These are phyloP conservation scores for Cymbopogon flexuosus DNA, from an alignment of 202 grass and related monocot genomes.

Conservation along the genomic window DNA sequence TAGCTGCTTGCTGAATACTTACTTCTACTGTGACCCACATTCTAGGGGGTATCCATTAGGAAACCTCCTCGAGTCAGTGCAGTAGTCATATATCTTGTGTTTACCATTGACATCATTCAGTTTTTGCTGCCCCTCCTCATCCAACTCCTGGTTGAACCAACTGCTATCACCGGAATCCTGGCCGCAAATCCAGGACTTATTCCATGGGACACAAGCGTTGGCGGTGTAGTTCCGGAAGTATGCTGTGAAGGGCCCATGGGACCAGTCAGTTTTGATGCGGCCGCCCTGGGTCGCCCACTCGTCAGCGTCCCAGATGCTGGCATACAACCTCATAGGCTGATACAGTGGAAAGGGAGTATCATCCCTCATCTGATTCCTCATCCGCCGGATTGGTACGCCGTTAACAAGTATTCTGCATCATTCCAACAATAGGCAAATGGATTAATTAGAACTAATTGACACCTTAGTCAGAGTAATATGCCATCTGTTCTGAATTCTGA, in stretches of 20 bases:
- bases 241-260: slow-evolving; percentile 40
- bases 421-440: background rate
- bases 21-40: slow-evolving; percentile 27
- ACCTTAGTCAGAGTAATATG: background rate
- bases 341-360: slow-evolving; percentile 29
- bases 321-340: slow-evolving; percentile 48
- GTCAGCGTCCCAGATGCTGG: slow-evolving; percentile 53
- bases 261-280: slow-evolving; percentile 55
- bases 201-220: slow-evolving; percentile 23
- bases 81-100: slow-evolving; percentile 60
- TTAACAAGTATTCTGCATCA: slow-evolving; percentile 53
- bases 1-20: background rate
- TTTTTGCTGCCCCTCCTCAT: slow-evolving; percentile 1
- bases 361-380: slow-evolving; percentile 32
- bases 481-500: no score
- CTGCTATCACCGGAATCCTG: slow-evolving; percentile 12
- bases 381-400: slow-evolving; percentile 28
- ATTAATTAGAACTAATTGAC: background rate
- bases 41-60: slow-evolving; percentile 25
- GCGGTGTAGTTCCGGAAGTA: slow-evolving; percentile 29
- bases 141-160: slow-evolving; percentile 37
- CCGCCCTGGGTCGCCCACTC: slow-evolving; percentile 58
- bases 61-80: slow-evolving; percentile 44
- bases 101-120: slow-evolving; percentile 31
- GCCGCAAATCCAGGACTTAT: slow-evolving; percentile 26